Evolutionary conservation across 306 rosid species (phyloP).

Genomic region (Erythrophleum fordii): DNA sequence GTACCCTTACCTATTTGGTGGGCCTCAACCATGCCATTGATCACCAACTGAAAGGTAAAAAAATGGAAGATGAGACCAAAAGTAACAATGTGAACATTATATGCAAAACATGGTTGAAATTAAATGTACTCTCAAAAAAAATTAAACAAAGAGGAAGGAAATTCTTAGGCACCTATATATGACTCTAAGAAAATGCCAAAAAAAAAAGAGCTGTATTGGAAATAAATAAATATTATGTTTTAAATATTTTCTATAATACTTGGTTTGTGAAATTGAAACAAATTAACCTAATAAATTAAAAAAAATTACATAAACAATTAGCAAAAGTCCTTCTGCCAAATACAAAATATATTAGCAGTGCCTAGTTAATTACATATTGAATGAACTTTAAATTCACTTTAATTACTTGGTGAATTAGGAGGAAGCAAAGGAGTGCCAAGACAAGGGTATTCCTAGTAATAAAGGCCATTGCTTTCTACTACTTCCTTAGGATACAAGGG

Average conservation of each 20-base stretch:
- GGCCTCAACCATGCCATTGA: not conserved
- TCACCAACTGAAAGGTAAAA: not conserved
- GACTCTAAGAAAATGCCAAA: not conserved
- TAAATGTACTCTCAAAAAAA: too few species aligned
- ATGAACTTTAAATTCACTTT: not conserved
- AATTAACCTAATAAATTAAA: not conserved
- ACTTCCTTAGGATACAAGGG: too few species aligned
- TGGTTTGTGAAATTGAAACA: not conserved
- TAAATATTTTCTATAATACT: not conserved
- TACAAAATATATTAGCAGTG: too few species aligned
- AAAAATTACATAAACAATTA: too few species aligned
- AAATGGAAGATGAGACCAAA: not conserved
- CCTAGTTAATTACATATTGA: too few species aligned
- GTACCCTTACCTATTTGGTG: not conserved
- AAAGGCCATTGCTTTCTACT: not conserved
- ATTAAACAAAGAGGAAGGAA: too few species aligned
- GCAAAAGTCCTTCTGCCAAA: too few species aligned
- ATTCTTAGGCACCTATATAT: too few species aligned
- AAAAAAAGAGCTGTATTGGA: too few species aligned
- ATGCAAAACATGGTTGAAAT: too few species aligned
- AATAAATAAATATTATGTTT: not conserved
- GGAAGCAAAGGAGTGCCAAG: not conserved
- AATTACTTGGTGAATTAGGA: not conserved
- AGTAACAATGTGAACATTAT: too few species aligned
- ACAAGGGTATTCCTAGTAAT: not conserved